Base-by-base conservation (phyloP, 148 eudicot genomes). In the Beta vulgaris region DNA sequence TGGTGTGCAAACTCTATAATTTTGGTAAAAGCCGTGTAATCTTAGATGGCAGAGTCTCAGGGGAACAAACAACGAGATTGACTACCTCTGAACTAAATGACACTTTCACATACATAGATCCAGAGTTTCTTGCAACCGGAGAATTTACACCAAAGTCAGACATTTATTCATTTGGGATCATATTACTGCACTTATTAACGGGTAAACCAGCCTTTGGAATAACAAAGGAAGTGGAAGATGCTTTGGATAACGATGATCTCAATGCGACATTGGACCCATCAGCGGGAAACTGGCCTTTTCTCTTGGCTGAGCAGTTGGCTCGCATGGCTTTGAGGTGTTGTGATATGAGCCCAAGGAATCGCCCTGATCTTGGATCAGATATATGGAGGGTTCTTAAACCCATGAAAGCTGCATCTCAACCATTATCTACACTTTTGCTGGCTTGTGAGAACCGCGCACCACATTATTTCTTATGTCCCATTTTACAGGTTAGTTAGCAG, bases 271-370 rank as follows among this genome's bases (percentile, higher is more conserved):
- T 94, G 72, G 98, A 94, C 76, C 79, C 83, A 11, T 84, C 90
- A 28, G 97, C 97, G 73, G 98, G 98, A 29, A 93, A 94, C 70
- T 94, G 98, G 98, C 97, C 98, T 9, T 87, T 90, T 81, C 84
- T 91, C 40, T 92, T 86, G 53, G 96, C 92, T 12, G 78, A 89
- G 71, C 97, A 90, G 77, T 77, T 94, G 77, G 91, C 89, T 73
- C 79, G 71, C 51, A 70, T 87, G 58, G 98, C 87, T 35, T 34
- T 94, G 68, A 82, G 87, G 69, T 90, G 97, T 70, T 87, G 92
- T 68, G 93, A 90, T 53, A 39, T 68, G 79, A 78, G 78, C 36
- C 59, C 84, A 7, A 81, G 49, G 40, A 66, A 48, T 57, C 76
- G 97, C 7, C 97, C 97, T 0, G 92, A 94, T 18, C 90, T 94